Conservation (phyloP, 139 green algal species). For the Picochlorum sp. region DNA sequence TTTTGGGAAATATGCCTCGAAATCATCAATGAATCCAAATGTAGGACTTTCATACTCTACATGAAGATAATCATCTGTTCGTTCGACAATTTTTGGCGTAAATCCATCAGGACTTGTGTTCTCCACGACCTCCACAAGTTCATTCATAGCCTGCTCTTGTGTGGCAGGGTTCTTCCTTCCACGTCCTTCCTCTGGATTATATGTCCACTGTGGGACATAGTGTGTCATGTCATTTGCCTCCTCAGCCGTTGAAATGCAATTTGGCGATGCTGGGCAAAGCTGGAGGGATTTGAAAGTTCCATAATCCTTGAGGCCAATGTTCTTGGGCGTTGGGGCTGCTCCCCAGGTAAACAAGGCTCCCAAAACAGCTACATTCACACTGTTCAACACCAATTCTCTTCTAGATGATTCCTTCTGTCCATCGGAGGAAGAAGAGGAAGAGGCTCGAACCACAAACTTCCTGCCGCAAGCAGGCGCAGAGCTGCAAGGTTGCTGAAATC, state of each 20-base stretch:
- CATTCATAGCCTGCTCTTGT: conserved; percentile 72
- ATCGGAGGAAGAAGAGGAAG: too few species aligned
- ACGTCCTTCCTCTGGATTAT: conserved; percentile 74
- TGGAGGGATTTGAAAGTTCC: conserved; percentile 55
- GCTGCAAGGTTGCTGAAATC: too few species aligned
- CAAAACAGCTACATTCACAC: conserved; percentile 57
- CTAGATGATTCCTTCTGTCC: background rate
- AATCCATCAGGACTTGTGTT: conserved; percentile 71
- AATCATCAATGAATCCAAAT: conserved; percentile 92
- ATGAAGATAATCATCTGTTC: conserved; percentile 85
- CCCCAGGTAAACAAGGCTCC: conserved; percentile 58
- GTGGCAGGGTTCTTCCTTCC: conserved; percentile 55
- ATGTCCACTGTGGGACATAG: conserved; percentile 78
- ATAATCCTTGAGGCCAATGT: conserved; percentile 64
- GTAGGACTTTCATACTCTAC: conserved; percentile 78
- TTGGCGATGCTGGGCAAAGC: conserved; percentile 78
- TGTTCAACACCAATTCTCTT: conserved; percentile 63
- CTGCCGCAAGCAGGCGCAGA: too few species aligned
- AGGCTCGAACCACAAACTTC: too few species aligned
- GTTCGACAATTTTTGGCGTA: conserved; percentile 69
- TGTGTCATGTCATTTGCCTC: conserved; percentile 73
- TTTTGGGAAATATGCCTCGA: conserved; percentile 71
- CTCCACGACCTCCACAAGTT: conserved; percentile 29
- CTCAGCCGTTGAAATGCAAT: conserved; percentile 88
- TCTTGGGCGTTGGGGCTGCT: conserved; percentile 41